Evolutionary conservation across 257 asterid genomes (phyloP), one percentile per base, ranked within the genome.

Genomic region (Ophiorrhiza pumila): DNA sequence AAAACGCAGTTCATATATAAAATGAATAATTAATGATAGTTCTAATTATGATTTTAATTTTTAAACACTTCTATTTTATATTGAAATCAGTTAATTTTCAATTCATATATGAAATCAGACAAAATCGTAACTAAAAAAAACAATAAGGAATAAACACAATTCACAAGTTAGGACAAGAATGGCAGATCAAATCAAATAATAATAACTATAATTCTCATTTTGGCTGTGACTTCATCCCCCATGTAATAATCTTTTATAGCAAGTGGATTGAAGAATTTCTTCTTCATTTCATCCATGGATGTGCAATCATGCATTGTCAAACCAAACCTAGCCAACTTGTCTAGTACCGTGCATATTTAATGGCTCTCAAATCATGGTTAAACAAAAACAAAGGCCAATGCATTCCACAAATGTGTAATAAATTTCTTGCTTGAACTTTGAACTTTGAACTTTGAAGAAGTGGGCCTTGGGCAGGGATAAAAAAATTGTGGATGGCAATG

Each of bases 391-490:
- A 4, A 20, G 4, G 42, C 10, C n/a, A 17, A 65, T 53, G 60
- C 58, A 52, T 25, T 13, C 1, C 39, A 43, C 0, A 27, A 13
- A 42, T 20, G 50, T n/a, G 34, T 34, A n/a, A n/a, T n/a, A n/a
- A n/a, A n/a, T n/a, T n/a, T n/a, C n/a, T n/a, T n/a, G n/a, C n/a
- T n/a, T n/a, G n/a, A n/a, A n/a, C n/a, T n/a, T n/a, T n/a, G n/a
- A n/a, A n/a, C n/a, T n/a, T 39, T 41, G 43, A 15, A 56, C 9
- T 56, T 27, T 41, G 45, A 71, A 74, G 9, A 58, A 67, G 74
- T 68, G 66, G 81, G 79, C 76, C 62, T 18, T 39, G 27, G 61
- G 42, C 77, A 69, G 49, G 22, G 39, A 65, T 9, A n/a, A 18
- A 74, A 62, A 65, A 15, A 27, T n/a, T 56, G 64, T 43, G 50